A percentile compares a stretch with the other conserved stretches of the same genome.
These are phyloP conservation scores for Scheffersomyces stambukii DNA, from an alignment of 1,139 yeast species.

Conservation along the genomic window DNA sequence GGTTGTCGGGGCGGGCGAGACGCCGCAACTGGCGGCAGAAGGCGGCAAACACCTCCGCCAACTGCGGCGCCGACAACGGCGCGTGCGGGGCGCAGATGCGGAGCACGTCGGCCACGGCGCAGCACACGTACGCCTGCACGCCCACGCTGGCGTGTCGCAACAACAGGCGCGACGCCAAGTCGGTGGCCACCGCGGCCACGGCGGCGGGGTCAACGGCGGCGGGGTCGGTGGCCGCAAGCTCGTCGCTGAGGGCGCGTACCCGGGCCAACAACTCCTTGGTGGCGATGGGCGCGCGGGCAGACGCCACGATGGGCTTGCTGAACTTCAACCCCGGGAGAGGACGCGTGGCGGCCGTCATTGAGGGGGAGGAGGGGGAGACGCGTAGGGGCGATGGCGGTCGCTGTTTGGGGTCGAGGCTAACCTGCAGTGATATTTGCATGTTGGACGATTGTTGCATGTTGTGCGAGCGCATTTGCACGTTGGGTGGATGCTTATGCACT, in stretches of 20 bases:
- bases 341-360: too few species aligned
- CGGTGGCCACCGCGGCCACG: slow-evolving; percentile 33
- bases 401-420: too few species aligned
- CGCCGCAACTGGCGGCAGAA: slow-evolving; percentile 61
- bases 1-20: slow-evolving; percentile 55
- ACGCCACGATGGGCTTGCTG: slow-evolving; percentile 48
- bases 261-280: slow-evolving; percentile 52
- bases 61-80: slow-evolving; percentile 66
- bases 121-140: slow-evolving; percentile 66
- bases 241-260: slow-evolving; percentile 50
- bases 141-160: slow-evolving; percentile 62
- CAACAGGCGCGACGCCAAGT: slow-evolving; percentile 56
- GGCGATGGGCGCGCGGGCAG: slow-evolving; percentile 51
- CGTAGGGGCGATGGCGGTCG: too few species aligned
- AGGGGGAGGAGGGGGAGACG: too few species aligned
- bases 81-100: slow-evolving; percentile 89
- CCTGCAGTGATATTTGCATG: too few species aligned
- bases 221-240: slow-evolving; percentile 59
- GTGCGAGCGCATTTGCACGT: too few species aligned
- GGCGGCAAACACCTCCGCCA: slow-evolving; percentile 58
- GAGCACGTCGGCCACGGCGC: slow-evolving; percentile 73
- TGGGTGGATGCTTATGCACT: too few species aligned
- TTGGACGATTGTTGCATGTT: too few species aligned
- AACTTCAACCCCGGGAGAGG: slow-evolving; percentile 24
- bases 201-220: slow-evolving; percentile 45